Evolutionary conservation across 495 filamentous ascomycete species (phyloP), one percentile per base, ranked within the genome.

Genomic region (Penicillium flavigenum): DNA sequence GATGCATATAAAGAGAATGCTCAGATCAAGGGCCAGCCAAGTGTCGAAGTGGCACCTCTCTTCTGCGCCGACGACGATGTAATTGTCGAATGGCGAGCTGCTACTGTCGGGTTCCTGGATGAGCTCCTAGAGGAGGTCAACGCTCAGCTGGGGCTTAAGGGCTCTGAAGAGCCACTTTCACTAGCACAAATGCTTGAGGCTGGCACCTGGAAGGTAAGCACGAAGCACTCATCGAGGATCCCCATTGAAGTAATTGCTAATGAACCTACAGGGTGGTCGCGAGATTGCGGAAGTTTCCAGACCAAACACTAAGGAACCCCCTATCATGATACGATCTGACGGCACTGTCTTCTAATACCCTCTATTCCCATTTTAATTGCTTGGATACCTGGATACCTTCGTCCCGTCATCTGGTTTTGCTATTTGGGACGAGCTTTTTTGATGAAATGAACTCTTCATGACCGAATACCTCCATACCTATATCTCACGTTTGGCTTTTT

Each of bases 261-360:
- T 7, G 27, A 47, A 12, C 14, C 27, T 19, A 34, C 58, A 97
- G 94, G 95, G 93, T 67, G 94, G 94, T 55, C 85, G 94, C 67
- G 94, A 98, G 76, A 87, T 98, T 59, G 94, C 94, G 42, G 95
- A 97, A 73, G 89, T 97, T 51, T 95, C 89, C 54, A 81, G 94
- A 58, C 94, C 94, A 7, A 97, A 97, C 66, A 98, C 95, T 42
- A 96, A 95, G 76, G 91, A 93, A 66, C 91, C 95, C 19, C 94
- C 94, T 4, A 98, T 98, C 64, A 87, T 96, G 77, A 97, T 98
- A 61, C 81, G 96, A 53, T 95, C 89, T 58, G 94, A 98, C 69
- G 94, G 94, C 45, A 98, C 94, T 8, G 91, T 98, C 51, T 96
- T 98, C 69, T 97, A 85, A 72, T 72, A 62, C 62, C 56, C 55